Evolutionary conservation across 768 basidiomycete species (phyloP).

Genomic region (Pluteus cervinus): DNA sequence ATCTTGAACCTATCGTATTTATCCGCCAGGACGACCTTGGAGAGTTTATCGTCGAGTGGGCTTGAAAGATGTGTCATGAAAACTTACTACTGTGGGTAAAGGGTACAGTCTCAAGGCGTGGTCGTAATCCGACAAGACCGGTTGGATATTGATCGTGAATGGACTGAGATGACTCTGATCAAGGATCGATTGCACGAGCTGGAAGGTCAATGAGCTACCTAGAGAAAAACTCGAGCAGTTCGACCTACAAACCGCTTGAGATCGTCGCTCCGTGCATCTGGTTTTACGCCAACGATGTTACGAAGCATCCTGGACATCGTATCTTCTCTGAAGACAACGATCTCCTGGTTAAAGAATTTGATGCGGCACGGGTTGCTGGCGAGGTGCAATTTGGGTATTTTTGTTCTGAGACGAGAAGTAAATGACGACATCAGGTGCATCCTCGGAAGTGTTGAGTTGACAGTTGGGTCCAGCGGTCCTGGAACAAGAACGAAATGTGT

Average conservation of each 20-base stretch:
- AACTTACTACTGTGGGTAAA: conserved; percentile 80
- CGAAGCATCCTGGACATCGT: conserved; percentile 90
- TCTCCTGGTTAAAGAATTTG: conserved; percentile 93
- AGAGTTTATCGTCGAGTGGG: neutral
- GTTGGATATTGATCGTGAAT: conserved; percentile 76
- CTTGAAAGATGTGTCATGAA: conserved; percentile 1
- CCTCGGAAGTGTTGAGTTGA: conserved; percentile 78
- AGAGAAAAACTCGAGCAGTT: neutral
- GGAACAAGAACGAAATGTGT: conserved; percentile 95
- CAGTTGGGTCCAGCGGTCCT: conserved; percentile 84
- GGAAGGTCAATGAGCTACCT: neutral
- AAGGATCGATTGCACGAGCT: conserved; percentile 95
- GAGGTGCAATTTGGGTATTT: conserved; percentile 77
- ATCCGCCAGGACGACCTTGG: conserved; percentile 87
- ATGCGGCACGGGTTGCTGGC: conserved; percentile 91
- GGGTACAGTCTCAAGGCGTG: conserved; percentile 92
- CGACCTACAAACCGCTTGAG: conserved; percentile 80
- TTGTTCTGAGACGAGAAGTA: conserved; percentile 57
- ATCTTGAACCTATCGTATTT: conserved; percentile 94
- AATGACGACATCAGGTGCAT: conserved; percentile 75
- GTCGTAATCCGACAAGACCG: conserved; percentile 85
- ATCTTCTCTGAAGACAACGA: conserved; percentile 91
- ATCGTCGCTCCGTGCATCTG: conserved; percentile 68
- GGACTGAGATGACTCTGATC: conserved; percentile 96
- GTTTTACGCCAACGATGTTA: conserved; percentile 86